phyloP scores from a whole-genome alignment of 306 rosid species.

The Lathyrus aphaca region DNA sequence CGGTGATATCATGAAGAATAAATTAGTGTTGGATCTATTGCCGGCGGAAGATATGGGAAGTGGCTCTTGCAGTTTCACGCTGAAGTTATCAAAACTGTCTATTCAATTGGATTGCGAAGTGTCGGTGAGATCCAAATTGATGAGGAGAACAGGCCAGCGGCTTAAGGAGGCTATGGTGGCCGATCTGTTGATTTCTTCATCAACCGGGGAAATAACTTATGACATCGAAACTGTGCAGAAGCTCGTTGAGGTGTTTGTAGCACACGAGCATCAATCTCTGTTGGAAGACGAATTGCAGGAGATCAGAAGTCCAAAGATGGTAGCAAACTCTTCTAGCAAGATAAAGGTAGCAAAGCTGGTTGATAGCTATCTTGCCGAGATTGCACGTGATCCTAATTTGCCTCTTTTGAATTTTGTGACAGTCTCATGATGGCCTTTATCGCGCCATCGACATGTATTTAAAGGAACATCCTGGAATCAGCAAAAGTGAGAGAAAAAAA shows the following conservation, averaged over 20 bases:
- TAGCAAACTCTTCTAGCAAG: too few relatives aligned
- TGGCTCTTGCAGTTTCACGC: constrained; percentile 65
- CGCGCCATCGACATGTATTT: too few relatives aligned
- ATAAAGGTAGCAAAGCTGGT: too few relatives aligned
- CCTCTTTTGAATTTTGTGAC: too few relatives aligned
- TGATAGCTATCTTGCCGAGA: too few relatives aligned
- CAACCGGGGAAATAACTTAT: constrained; percentile 53
- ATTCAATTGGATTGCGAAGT: constrained; percentile 64
- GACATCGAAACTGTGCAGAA: constrained; percentile 71
- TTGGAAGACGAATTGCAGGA: too few relatives aligned
- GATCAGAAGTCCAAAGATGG: too few relatives aligned
- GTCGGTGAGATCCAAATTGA: constrained; percentile 56
- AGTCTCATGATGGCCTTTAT: too few relatives aligned
- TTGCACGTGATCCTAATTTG: too few relatives aligned
- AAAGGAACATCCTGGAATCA: constrained; percentile 79
- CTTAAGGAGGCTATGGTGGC: constrained; percentile 78
- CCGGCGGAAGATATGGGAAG: constrained; percentile 61
- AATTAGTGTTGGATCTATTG: constrained; percentile 63
- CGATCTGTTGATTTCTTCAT: constrained; percentile 63
- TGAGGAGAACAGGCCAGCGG: constrained; percentile 70
- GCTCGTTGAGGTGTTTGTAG: constrained; percentile 74
- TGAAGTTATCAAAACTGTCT: constrained; percentile 64
- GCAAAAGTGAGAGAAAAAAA: constrained; percentile 83
- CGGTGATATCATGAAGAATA: too few relatives aligned
- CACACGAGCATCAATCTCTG: constrained; percentile 45